Base-by-base conservation (phyloP, 1,284 basidiomycete species). In the Ganoderma sp. region DNA sequence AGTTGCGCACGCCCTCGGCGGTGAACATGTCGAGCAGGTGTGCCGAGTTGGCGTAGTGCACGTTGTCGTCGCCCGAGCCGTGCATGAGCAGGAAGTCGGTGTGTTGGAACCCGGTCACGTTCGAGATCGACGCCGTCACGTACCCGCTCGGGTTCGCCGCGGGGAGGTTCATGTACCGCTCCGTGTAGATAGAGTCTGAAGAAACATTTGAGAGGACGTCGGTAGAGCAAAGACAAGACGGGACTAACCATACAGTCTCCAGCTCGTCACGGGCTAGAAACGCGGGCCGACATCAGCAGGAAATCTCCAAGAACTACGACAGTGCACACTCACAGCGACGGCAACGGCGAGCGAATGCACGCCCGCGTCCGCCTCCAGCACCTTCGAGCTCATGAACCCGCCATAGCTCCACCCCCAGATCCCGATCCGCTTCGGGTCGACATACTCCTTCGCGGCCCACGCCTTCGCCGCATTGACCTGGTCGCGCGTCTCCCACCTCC, bases 331-430 rank as follows among this genome's bases (percentile, higher is more conserved):
- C 3, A 32, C 32, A 32, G 96, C 96, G 28, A 97, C 90, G 1
- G 94, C 87, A 85, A 97, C 96, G 10, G 93, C 95, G 37, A 99
- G 83, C 4, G 90, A 91, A 80, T 98, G 95, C 28, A 97, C 85
- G 10, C 92, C 93, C 15, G 90, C 91, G 77, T 92, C 83, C 5
- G 91, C 91, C 81, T 98, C 96, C n/a, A 93, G 86, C 5, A 96
- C 89, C 79, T 98, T 98, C 68, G 91, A 88, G 63, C 91, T 91
- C 91, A 97, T 94, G 80, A 95, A 98, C 0, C 96, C 96, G 14
- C 96, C 96, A 75, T 96, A 97, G 15, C 93, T 94, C 95, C 96
- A 98, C 59, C 96, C 96, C 95, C 95, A 97, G 45, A 99, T 90
- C 0, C 97, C 97, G 56, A 98, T 93, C 57, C 95, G 84, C 75